Evolutionary conservation across 768 basidiomycete genomes (phyloP).

Genomic region (Collybiopsis luxurians): DNA sequence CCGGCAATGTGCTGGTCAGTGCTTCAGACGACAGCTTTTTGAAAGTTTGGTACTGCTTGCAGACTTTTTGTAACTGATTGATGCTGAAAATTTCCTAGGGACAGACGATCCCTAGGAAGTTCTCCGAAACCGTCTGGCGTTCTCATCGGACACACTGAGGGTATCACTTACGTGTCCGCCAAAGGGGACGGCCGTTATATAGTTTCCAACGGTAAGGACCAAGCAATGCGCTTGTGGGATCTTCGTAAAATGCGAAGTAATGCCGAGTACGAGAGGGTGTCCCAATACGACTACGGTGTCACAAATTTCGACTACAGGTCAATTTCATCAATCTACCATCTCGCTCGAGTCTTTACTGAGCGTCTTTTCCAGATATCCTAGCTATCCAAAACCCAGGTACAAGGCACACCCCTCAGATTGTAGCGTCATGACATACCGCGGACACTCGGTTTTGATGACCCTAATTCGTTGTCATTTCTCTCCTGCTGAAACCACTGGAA

Average conservation of each 20-base stretch:
- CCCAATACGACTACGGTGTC: slow-evolving; percentile 51
- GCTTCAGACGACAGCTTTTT: slow-evolving; percentile 93
- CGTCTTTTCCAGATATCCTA: slow-evolving; percentile 45
- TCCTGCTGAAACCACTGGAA: slow-evolving; percentile 87
- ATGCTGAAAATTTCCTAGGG: slow-evolving; percentile 33
- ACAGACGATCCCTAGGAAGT: slow-evolving; percentile 51
- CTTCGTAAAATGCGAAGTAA: slow-evolving; percentile 87
- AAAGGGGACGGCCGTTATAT: slow-evolving; percentile 97
- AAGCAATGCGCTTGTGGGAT: slow-evolving; percentile 90
- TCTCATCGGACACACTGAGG: slow-evolving; percentile 93
- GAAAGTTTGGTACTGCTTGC: slow-evolving; percentile 82
- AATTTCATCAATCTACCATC: slow-evolving; percentile 14
- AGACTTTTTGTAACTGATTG: slow-evolving; percentile 30
- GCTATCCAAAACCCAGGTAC: slow-evolving; percentile 61
- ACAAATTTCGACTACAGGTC: slow-evolving; percentile 80
- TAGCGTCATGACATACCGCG: slow-evolving; percentile 94
- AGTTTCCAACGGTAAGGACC: slow-evolving; percentile 96
- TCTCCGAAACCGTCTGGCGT: slow-evolving; percentile 85
- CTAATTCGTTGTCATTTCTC: slow-evolving; percentile 97
- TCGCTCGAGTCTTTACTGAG: background rate
- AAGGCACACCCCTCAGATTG: slow-evolving; percentile 83
- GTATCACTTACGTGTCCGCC: slow-evolving; percentile 91
- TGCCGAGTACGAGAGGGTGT: slow-evolving; percentile 59
- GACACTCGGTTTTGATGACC: slow-evolving; percentile 86
- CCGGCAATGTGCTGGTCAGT: slow-evolving; percentile 92